Conservation (phyloP, 352 stramenopile species). For the Globisporangium sylvaticum region DNA sequence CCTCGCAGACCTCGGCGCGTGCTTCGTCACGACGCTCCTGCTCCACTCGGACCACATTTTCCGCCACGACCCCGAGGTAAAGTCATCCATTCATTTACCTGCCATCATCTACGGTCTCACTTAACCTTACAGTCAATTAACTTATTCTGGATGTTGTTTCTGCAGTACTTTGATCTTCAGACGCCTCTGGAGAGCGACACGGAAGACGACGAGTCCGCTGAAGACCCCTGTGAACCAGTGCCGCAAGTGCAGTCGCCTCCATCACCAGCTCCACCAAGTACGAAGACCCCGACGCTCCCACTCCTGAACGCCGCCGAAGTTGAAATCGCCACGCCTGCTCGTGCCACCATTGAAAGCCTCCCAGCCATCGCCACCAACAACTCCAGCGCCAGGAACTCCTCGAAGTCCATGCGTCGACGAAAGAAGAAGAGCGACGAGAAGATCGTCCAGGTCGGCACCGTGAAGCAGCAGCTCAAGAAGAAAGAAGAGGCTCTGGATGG, state of each 20-base stretch:
- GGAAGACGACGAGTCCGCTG: slow-evolving; percentile 48
- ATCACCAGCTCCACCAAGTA: background rate
- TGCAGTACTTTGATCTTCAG: slow-evolving; percentile 26
- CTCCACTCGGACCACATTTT: slow-evolving; percentile 69
- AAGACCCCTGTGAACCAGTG: slow-evolving; percentile 18
- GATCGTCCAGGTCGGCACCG: slow-evolving; percentile 1
- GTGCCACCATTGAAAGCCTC: background rate
- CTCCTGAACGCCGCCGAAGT: slow-evolving; percentile 12
- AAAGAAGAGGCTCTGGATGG: slow-evolving; percentile 7
- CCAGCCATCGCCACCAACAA: background rate
- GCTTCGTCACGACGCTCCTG: slow-evolving; percentile 58
- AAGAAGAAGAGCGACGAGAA: slow-evolving; percentile 44
- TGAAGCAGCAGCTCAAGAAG: slow-evolving; percentile 11
- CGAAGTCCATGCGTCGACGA: slow-evolving; percentile 24
- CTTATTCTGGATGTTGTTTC: background rate
- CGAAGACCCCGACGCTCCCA: slow-evolving; percentile 9
- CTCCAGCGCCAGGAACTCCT: slow-evolving; percentile 3
- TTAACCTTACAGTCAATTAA: background rate
- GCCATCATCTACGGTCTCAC: background rate
- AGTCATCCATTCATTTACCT: slow-evolving; percentile 9
- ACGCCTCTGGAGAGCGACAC: slow-evolving; percentile 48
- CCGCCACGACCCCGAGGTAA: slow-evolving; percentile 50
- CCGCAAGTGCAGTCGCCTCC: background rate
- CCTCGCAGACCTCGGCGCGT: slow-evolving; percentile 31
- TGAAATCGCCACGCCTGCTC: slow-evolving; percentile 2